These are phyloP conservation scores for Aspergillus wentii DNA, from an alignment of 495 filamentous ascomycete species.

Conservation along the genomic window DNA sequence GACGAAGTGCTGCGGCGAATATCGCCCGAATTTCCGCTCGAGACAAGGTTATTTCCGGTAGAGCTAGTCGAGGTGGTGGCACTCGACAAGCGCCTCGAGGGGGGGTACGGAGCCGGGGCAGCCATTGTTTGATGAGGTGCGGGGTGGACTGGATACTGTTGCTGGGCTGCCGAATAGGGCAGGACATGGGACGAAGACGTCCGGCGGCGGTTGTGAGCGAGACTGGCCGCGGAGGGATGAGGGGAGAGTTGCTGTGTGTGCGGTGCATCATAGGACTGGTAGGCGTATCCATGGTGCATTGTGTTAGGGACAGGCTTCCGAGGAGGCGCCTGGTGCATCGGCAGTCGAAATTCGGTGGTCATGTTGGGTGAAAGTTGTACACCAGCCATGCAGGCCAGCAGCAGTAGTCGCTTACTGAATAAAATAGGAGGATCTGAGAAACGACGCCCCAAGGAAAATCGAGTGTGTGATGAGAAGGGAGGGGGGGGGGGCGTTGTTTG, in stretches of 20 bases:
- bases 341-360: conserved; percentile 42
- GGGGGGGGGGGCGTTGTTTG: too few relatives aligned
- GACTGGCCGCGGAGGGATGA: conserved; percentile 23
- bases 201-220: conserved; percentile 48
- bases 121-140: conserved; percentile 27
- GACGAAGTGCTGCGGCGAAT: conserved; percentile 74
- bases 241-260: conserved; percentile 24
- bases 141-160: conserved; percentile 23
- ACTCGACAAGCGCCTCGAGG: conserved; percentile 63
- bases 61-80: conserved; percentile 65
- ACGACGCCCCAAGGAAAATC: too few relatives aligned
- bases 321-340: conserved; percentile 31
- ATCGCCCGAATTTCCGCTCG: conserved; percentile 45
- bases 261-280: conserved; percentile 28
- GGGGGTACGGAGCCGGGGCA: conserved; percentile 27
- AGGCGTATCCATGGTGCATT: conserved; percentile 23
- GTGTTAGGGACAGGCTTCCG: conserved; percentile 31
- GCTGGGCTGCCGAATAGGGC: conserved; percentile 32
- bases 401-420: not conserved
- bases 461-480: too few relatives aligned
- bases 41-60: conserved; percentile 34
- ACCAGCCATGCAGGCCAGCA: conserved; percentile 19
- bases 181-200: conserved; percentile 58
- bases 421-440: too few relatives aligned
- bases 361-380: conserved; percentile 29